These are phyloP conservation scores for Rugosomyces carneus DNA, from an alignment of 1,284 basidiomycete genomes.

Conservation along the genomic window DNA sequence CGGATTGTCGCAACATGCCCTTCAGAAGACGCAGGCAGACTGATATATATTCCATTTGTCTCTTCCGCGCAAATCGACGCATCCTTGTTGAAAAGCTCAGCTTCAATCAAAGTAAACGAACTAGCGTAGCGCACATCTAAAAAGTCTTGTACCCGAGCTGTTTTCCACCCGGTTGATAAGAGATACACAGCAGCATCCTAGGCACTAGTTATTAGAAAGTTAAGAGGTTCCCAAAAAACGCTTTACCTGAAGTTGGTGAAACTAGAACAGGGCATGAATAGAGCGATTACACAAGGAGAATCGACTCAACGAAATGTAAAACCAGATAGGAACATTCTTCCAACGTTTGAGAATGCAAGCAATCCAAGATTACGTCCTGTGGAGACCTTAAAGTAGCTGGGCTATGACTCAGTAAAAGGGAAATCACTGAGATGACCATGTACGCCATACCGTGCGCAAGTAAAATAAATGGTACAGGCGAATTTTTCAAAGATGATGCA, in stretches of 20 bases:
- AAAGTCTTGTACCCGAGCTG: slow-evolving; percentile 1
- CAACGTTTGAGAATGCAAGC: not conserved
- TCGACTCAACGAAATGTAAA: slow-evolving; percentile 9
- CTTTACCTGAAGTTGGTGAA: slow-evolving; percentile 9
- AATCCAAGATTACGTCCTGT: slow-evolving; percentile 8
- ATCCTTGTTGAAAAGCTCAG: slow-evolving; percentile 1
- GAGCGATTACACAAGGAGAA: too few species aligned
- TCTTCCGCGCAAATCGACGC: not conserved
- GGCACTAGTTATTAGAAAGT: not conserved
- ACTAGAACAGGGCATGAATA: too few species aligned
- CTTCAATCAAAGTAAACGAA: not conserved
- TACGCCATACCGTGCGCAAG: slow-evolving; percentile 2
- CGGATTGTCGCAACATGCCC: slow-evolving; percentile 7
- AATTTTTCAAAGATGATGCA: slow-evolving; percentile 4
- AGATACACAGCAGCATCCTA: slow-evolving; percentile 7
- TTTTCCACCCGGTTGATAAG: not conserved
- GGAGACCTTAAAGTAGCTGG: slow-evolving; percentile 4
- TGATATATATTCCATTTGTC: slow-evolving; percentile 4
- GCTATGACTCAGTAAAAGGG: not conserved
- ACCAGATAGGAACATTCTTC: not conserved
- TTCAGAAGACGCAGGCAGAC: slow-evolving; percentile 6
- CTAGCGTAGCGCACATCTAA: slow-evolving; percentile 6
- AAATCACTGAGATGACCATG: not conserved
- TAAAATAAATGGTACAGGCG: slow-evolving; percentile 7
- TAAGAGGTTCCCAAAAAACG: too few species aligned